Conservation (phyloP, 768 basidiomycete genomes). For the Antrodiella citrinella region DNA sequence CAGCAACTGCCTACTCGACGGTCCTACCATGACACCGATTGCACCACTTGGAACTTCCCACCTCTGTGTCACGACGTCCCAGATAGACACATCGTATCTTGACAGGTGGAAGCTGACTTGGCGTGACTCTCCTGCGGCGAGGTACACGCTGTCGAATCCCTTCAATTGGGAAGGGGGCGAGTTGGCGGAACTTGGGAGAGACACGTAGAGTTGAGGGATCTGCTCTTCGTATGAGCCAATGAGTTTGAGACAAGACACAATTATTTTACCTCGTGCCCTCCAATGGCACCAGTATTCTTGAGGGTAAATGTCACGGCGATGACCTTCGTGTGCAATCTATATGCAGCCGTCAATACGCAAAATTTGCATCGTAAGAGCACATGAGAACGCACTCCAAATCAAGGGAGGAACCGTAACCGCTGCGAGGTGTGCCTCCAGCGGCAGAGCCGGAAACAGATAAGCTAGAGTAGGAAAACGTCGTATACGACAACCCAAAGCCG, state of each 20-base stretch:
- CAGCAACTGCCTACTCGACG: constrained; percentile 9
- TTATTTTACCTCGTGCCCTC: constrained; percentile 23
- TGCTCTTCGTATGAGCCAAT: constrained; percentile 16
- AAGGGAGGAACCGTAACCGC: constrained; percentile 19
- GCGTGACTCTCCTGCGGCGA: constrained; percentile 35
- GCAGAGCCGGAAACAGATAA: constrained; percentile 40
- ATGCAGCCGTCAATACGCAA: too few relatives aligned
- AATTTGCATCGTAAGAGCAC: constrained; percentile 25
- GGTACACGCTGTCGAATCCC: constrained; percentile 28
- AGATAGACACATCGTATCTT: constrained; percentile 45
- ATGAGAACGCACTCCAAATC: constrained; percentile 11
- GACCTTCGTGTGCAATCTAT: constrained; percentile 23
- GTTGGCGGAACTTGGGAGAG: constrained; percentile 36
- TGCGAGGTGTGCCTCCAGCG: constrained; percentile 21
- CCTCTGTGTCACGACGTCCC: constrained; percentile 44
- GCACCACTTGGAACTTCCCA: constrained; percentile 47
- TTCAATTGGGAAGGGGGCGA: constrained; percentile 27
- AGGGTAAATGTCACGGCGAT: constrained; percentile 26
- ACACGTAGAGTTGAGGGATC: constrained; percentile 70
- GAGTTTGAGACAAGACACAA: too few relatives aligned
- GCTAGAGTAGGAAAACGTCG: constrained; percentile 62
- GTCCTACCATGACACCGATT: constrained; percentile 25
- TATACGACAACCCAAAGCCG: constrained; percentile 83
- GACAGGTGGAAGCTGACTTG: constrained; percentile 40
- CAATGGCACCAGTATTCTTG: constrained; percentile 27